A percentile compares a stretch with the other conserved stretches of the same genome.
These are phyloP conservation scores for Tephrocybe sp. DNA, from an alignment of 768 basidiomycete species.

Conservation along the genomic window DNA sequence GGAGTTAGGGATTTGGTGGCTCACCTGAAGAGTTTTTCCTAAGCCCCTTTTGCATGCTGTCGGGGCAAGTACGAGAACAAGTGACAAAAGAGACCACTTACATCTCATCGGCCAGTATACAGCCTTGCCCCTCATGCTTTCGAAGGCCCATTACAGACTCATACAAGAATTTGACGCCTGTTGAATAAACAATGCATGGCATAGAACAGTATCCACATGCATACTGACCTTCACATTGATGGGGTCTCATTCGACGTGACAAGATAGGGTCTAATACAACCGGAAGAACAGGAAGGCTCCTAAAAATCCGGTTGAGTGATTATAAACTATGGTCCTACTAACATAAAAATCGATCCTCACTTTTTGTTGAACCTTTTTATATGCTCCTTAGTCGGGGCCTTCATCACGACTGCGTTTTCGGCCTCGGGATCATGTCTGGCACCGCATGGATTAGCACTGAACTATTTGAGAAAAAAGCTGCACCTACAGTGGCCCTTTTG, in stretches of 20 bases:
- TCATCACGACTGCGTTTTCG: slow-evolving; percentile 85
- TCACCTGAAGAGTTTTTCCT: slow-evolving; percentile 94
- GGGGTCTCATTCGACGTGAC: slow-evolving; percentile 70
- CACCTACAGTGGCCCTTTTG: slow-evolving; percentile 45
- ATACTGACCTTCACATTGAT: slow-evolving; percentile 78
- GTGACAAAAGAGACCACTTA: slow-evolving; percentile 25
- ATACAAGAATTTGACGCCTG: slow-evolving; percentile 87
- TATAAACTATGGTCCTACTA: slow-evolving; percentile 2
- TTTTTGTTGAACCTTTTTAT: slow-evolving; percentile 67
- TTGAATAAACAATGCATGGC: not conserved
- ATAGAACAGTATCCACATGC: not conserved
- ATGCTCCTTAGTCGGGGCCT: slow-evolving; percentile 66
- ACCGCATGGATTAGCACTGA: not conserved
- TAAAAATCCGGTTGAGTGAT: slow-evolving; percentile 24
- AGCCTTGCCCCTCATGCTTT: slow-evolving; percentile 88
- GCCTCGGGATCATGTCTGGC: slow-evolving; percentile 73
- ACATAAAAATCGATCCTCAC: slow-evolving; percentile 38
- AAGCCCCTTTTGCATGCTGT: slow-evolving; percentile 63
- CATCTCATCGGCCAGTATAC: slow-evolving; percentile 98
- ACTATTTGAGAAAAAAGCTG: not conserved
- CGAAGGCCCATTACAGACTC: slow-evolving; percentile 94
- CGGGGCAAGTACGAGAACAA: slow-evolving; percentile 1
- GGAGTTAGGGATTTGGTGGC: not conserved
- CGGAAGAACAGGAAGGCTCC: slow-evolving; percentile 61
- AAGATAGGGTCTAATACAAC: slow-evolving; percentile 93